These are phyloP conservation scores for Zygoascus sp. DNA, from an alignment of 1,139 yeast genomes.

Conservation along the genomic window DNA sequence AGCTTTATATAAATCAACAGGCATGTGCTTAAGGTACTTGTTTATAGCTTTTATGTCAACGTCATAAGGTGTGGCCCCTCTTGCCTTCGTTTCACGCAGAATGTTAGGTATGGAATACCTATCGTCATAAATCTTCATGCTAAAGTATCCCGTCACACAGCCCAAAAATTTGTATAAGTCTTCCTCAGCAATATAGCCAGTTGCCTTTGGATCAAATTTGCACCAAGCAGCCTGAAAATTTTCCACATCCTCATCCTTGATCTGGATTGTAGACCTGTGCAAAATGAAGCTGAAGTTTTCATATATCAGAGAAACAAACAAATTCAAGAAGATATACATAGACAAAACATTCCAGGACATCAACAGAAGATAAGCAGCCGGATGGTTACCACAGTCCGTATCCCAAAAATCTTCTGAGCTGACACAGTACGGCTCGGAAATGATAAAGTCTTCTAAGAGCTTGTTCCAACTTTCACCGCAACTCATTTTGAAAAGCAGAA, in stretches of 20 bases:
- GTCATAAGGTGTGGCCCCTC: constrained; percentile 27
- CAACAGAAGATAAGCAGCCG: constrained; percentile 71
- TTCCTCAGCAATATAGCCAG: constrained; percentile 60
- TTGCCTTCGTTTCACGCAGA: constrained; percentile 20
- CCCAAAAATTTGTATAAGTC: constrained; percentile 59
- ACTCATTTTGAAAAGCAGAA: constrained; percentile 76
- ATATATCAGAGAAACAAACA: constrained; percentile 83
- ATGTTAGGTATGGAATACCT: constrained; percentile 31
- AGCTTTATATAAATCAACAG: constrained; percentile 24
- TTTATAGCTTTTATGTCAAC: constrained; percentile 46
- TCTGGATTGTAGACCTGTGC: constrained; percentile 45
- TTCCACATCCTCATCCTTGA: constrained; percentile 71
- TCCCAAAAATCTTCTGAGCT: constrained; percentile 37
- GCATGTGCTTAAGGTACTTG: constrained; percentile 31
- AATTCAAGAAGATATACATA: constrained; percentile 89
- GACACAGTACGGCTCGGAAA: constrained; percentile 64
- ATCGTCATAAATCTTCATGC: constrained; percentile 43
- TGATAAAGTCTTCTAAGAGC: constrained; percentile 69
- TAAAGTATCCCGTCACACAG: constrained; percentile 64
- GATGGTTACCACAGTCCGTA: constrained; percentile 77
- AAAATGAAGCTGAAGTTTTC: constrained; percentile 87
- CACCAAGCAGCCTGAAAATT: constrained; percentile 74
- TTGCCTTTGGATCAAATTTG: constrained; percentile 69
- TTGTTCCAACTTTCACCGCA: constrained; percentile 98
- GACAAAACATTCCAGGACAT: constrained; percentile 87